Percentiles rank a stretch among this genome's conserved stretches.
phyloP scores from a whole-genome alignment of 495 filamentous ascomycete species.

The Penicillium bovifimosum region DNA sequence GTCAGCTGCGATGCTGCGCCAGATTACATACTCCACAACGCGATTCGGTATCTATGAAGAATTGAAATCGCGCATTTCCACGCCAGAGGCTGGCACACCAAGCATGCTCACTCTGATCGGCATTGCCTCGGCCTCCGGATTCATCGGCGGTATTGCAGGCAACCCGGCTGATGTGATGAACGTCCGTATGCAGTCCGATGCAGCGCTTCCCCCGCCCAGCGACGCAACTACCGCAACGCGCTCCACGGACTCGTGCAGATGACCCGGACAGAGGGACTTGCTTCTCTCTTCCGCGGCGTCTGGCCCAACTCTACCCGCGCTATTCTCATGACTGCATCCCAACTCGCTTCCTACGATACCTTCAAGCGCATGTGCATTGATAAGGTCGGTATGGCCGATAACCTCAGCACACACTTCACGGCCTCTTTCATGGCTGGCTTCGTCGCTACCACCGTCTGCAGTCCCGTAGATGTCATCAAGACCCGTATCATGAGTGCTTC shows the following conservation, averaged over 20 bases:
- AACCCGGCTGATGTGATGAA: slow-evolving; percentile 96
- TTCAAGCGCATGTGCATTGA: slow-evolving; percentile 78
- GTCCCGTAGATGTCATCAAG: slow-evolving; percentile 96
- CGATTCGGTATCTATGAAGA: slow-evolving; percentile 95
- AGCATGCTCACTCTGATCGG: slow-evolving; percentile 68
- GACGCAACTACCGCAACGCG: slow-evolving; percentile 85
- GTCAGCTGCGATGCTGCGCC: slow-evolving; percentile 84
- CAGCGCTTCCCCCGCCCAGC: slow-evolving; percentile 67
- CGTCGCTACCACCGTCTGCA: slow-evolving; percentile 91
- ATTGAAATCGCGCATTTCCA: slow-evolving; percentile 65
- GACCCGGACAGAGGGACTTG: slow-evolving; percentile 69
- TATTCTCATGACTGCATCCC: slow-evolving; percentile 87
- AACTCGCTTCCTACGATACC: slow-evolving; percentile 85
- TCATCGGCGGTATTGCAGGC: slow-evolving; percentile 83
- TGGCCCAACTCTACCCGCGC: slow-evolving; percentile 88
- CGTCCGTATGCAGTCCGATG: slow-evolving; percentile 97
- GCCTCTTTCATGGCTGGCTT: slow-evolving; percentile 85
- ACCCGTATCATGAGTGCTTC: slow-evolving; percentile 84
- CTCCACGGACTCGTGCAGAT: slow-evolving; percentile 81
- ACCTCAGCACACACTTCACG: slow-evolving; percentile 76
- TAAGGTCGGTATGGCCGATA: slow-evolving; percentile 65
- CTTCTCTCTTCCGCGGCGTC: slow-evolving; percentile 76
- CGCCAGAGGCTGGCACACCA: slow-evolving; percentile 31
- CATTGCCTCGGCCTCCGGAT: slow-evolving; percentile 77
- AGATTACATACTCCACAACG: slow-evolving; percentile 86